Base-by-base conservation (phyloP, 2,329 filamentous ascomycete genomes). In the Didymella pomorum region DNA sequence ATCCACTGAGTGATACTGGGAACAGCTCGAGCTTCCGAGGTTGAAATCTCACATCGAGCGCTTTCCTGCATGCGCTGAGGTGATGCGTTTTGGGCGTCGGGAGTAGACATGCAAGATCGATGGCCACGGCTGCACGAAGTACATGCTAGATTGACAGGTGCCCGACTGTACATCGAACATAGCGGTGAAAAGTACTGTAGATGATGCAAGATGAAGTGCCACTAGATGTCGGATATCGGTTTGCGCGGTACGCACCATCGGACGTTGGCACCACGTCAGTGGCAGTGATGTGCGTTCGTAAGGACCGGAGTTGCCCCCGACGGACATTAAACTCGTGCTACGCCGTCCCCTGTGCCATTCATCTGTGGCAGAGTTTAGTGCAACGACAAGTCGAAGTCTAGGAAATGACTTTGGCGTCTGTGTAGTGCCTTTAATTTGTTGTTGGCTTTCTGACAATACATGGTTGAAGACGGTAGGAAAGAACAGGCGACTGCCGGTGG, bases 251-350 rank as follows among this genome's bases (percentile, higher is more conserved):
- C 48, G 35, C 43, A 39, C 48, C 54, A 53, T 26, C 28, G 37
- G 55, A 58, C 42, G 29, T 60, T 60, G 37, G 47, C 52, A 60
- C 55, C 47, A 53, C 29, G 46, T 54, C 55, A 56, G 52, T 52
- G 41, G 53, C 52, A 56, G 51, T 18, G 41, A 47, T 43, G 43
- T 45, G 49, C 18, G 44, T 62, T 57, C 44, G 47, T 61, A 37
- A 53, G 29, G 53, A 45, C 49, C 65, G 69, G 67, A 71, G 63
- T 63, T 66, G 29, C 48, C 48, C 31, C 68, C 69, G 65, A 62
- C 43, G 60, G 60, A 53, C 41, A 54, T 18, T 26, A 12, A 18
- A 11, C 5, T 39, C 23, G 53, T 58, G 52, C 49, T 43, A 52
- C 31, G 21, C 47, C 26, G 18, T 42, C 10, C 33, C 43, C 21